These are phyloP conservation scores for Penicillium occitanis DNA, from an alignment of 2,329 filamentous ascomycete species.

Conservation along the genomic window DNA sequence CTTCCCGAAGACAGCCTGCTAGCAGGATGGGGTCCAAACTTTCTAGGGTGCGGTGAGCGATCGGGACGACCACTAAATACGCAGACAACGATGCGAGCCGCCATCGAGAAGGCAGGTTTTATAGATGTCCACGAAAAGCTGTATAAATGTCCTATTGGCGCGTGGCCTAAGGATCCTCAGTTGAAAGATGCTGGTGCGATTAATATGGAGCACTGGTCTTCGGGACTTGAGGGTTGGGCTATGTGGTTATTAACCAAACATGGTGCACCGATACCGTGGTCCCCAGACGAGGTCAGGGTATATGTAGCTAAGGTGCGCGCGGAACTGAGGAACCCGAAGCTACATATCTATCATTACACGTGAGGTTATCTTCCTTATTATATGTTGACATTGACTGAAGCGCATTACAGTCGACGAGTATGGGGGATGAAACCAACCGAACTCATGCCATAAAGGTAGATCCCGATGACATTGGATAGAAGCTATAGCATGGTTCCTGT, in stretches of 20 bases:
- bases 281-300: conserved; percentile 27
- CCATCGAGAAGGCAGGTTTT: conserved; percentile 27
- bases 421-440: conserved; percentile 14
- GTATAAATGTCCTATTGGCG: conserved; percentile 26
- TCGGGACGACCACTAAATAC: conserved; percentile 24
- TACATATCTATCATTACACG: conserved; percentile 25
- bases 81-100: conserved; percentile 23
- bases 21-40: conserved; percentile 25
- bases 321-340: conserved; percentile 24
- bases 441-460: background rate
- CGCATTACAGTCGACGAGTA: conserved; percentile 9
- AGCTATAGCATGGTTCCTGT: conserved; percentile 3
- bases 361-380: conserved; percentile 10
- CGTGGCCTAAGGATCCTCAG: conserved; percentile 25
- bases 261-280: conserved; percentile 25
- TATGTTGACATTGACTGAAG: background rate
- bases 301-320: conserved; percentile 27
- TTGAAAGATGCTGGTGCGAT: conserved; percentile 23
- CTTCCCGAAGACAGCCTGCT: conserved; percentile 23
- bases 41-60: conserved; percentile 24
- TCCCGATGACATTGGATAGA: background rate
- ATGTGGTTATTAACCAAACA: conserved; percentile 27
- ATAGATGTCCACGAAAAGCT: conserved; percentile 25
- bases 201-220: conserved; percentile 26
- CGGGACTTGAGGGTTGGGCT: conserved; percentile 27